These are phyloP conservation scores for Arthroderma uncinatum DNA, from an alignment of 2,329 filamentous ascomycete species.

Conservation along the genomic window DNA sequence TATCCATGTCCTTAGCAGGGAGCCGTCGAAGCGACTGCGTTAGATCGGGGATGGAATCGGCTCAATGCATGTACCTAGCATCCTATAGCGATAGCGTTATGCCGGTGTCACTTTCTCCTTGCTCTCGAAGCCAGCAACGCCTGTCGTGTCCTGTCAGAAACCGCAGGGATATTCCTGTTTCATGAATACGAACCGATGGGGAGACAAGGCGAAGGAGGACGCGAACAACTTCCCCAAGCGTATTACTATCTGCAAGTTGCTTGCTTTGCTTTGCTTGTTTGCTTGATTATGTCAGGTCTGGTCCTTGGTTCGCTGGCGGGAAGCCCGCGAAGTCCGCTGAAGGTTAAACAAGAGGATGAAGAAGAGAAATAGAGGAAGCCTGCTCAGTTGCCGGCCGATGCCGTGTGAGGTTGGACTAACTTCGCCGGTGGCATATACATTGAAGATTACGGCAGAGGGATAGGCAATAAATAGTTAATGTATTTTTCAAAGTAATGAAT, in stretches of 20 bases:
- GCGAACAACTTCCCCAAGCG: background rate
- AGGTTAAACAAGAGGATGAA: slow-evolving; percentile 1
- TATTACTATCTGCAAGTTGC: too few relatives aligned
- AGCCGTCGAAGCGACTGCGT: background rate
- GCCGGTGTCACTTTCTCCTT: background rate
- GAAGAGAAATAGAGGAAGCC: background rate
- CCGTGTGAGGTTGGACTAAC: background rate
- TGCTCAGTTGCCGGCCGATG: background rate
- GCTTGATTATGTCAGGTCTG: background rate
- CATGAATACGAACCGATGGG: slow-evolving; percentile 3
- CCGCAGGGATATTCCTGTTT: background rate
- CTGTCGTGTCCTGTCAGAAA: background rate
- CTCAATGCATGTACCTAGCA: background rate
- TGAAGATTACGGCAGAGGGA: background rate
- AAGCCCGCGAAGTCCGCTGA: slow-evolving; percentile 4
- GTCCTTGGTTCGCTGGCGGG: background rate
- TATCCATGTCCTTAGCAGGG: background rate
- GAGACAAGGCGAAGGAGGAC: background rate
- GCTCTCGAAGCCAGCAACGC: background rate
- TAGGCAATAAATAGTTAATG: background rate
- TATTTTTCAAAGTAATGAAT: background rate
- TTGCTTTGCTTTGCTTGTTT: too few relatives aligned
- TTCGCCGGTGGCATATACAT: background rate
- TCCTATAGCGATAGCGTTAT: background rate
- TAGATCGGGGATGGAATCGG: background rate